These are phyloP conservation scores for Kurtzmaniella quercitrusa DNA, from an alignment of 1,139 yeast species.

Conservation along the genomic window DNA sequence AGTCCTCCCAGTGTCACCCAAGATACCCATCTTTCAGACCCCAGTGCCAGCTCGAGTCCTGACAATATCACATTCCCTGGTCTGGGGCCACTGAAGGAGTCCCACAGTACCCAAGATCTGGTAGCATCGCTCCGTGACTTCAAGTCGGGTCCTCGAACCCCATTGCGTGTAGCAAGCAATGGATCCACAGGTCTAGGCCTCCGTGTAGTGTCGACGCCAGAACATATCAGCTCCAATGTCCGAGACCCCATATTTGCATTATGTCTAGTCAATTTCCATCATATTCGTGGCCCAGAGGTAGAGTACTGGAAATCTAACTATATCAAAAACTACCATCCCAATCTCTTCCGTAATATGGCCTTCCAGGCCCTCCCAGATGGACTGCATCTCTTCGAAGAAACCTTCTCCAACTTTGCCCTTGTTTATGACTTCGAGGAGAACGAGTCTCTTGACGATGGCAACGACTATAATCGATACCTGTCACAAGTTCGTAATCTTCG, in stretches of 20 bases:
- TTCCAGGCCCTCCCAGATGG: conserved; percentile 97
- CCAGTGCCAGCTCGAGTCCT: background rate
- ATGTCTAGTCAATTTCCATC: conserved; percentile 91
- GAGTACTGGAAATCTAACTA: conserved; percentile 86
- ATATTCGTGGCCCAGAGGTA: conserved; percentile 89
- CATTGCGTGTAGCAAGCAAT: background rate
- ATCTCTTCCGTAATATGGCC: conserved; percentile 82
- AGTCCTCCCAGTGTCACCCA: background rate
- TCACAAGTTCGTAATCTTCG: conserved; percentile 49
- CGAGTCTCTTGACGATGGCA: conserved; percentile 39
- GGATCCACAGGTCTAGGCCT: conserved; percentile 3
- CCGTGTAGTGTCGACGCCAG: conserved; percentile 3
- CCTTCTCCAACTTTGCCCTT: conserved; percentile 85
- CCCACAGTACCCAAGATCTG: background rate
- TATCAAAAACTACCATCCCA: conserved; percentile 30
- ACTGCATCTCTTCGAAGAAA: conserved; percentile 85
- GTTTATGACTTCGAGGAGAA: conserved; percentile 61
- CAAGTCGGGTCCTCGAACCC: background rate
- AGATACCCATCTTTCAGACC: background rate
- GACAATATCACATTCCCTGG: background rate
- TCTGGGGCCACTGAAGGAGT: background rate
- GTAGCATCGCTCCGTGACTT: background rate
- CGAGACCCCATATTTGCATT: conserved; percentile 67
- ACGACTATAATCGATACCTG: conserved; percentile 40
- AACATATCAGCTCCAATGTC: conserved; percentile 8